Base-by-base conservation (phyloP, 2,329 filamentous ascomycete genomes). In the Colletotrichum filicis region DNA sequence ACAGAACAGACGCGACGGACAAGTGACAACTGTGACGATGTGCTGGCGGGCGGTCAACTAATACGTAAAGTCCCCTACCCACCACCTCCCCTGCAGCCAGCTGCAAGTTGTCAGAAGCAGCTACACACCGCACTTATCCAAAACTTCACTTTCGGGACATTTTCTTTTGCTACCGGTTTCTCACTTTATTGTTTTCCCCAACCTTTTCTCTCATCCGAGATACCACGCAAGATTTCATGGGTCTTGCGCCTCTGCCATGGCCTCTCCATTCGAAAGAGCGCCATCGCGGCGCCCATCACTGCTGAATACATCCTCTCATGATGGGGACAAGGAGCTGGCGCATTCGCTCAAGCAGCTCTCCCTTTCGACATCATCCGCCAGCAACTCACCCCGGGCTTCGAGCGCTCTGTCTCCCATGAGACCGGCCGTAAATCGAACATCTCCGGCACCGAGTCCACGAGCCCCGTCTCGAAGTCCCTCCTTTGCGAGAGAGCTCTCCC, bases 281-380 rank as follows among this genome's bases (percentile, higher is more conserved):
- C 78, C 82, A 55, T 75, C 79, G 66, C 79, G 80, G 76, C 82
- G 80, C 71, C 79, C 80, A 74, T 81, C 82, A 61, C 75, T 76
- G 24, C 56, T 71, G 74, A 79, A 79, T 73, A 79, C 74, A 69
- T 76, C 71, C 19, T 49, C 42, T 71, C 76, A 76, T 56, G 79
- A 82, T 67, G 77, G 79, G 56, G 79, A 80, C 59, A 73, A 70
- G 60, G 83, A 81, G 63, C 78, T 87, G 74, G 79, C 83, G 46
- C 81, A 82, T 66, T 85, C 86, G 30, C 80, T 88, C 65, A 81
- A 82, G 72, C 84, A 85, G 67, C 84, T 88, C 22, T 85, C 85
- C 22, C 79, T 88, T 60, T 81, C 82, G 28, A 80, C 77, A 2
- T 80, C 82, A 19, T 74, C 79, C 42, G 68, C 74, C 14, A 52